These are phyloP conservation scores for Linanthus parryae DNA, from an alignment of 148 eudicot species.

Conservation along the genomic window DNA sequence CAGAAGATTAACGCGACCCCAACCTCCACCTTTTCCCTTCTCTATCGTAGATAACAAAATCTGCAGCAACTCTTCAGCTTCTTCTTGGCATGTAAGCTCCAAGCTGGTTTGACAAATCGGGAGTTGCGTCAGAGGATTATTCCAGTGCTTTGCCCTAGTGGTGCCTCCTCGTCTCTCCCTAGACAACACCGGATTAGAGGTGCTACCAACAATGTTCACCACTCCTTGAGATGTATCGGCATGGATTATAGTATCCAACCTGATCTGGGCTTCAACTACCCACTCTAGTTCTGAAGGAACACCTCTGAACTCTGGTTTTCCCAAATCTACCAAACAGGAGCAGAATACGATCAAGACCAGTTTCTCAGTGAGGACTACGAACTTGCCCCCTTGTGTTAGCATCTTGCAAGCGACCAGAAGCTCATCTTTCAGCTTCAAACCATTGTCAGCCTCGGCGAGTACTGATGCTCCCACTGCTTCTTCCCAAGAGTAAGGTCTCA, in stretches of 20 bases:
- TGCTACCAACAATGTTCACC: slow-evolving; percentile 85
- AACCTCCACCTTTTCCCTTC: slow-evolving; percentile 68
- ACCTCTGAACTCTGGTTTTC: slow-evolving; percentile 61
- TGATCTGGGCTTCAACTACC: slow-evolving; percentile 55
- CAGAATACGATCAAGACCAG: slow-evolving; percentile 58
- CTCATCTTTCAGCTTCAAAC: slow-evolving; percentile 51
- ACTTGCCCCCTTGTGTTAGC: slow-evolving; percentile 56
- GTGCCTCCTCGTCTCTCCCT: slow-evolving; percentile 22
- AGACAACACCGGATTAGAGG: slow-evolving; percentile 37
- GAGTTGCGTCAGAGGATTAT: slow-evolving; percentile 34
- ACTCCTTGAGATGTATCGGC: slow-evolving; percentile 46
- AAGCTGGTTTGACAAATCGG: slow-evolving; percentile 75
- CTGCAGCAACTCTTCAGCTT: slow-evolving; percentile 55
- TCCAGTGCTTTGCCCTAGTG: no score
- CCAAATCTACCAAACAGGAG: slow-evolving; percentile 50
- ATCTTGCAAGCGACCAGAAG: slow-evolving; percentile 57
- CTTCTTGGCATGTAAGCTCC: slow-evolving; percentile 53
- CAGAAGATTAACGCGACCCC: slow-evolving; percentile 59
- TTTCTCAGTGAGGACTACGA: slow-evolving; percentile 54
- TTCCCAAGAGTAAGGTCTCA: slow-evolving; percentile 88
- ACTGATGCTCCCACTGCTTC: slow-evolving; percentile 82
- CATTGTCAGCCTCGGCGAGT: slow-evolving; percentile 47
- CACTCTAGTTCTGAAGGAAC: slow-evolving; percentile 72
- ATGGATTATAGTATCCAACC: slow-evolving; percentile 73
- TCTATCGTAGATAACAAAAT: slow-evolving; percentile 50